Evolutionary conservation across 2,329 filamentous ascomycete genomes (phyloP), one percentile per base, ranked within the genome.

Genomic region (Emydomyces testavorans): DNA sequence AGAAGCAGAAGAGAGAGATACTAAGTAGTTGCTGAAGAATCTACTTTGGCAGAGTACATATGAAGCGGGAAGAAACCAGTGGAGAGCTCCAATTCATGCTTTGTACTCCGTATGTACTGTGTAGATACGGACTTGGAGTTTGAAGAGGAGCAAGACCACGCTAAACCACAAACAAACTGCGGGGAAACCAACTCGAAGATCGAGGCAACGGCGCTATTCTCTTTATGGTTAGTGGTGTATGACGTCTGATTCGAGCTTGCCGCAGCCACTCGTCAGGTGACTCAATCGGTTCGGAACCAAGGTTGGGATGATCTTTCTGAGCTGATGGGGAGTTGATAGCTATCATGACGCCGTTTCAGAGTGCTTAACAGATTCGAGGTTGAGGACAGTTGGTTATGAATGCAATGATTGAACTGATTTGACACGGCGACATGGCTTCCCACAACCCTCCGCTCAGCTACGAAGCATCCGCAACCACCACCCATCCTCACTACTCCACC

Each of bases 391-490:
- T n/a, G n/a, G n/a, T n/a, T n/a, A n/a, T n/a, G n/a, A n/a, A n/a
- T n/a, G n/a, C n/a, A n/a, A n/a, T n/a, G n/a, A n/a, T n/a, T n/a
- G n/a, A n/a, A n/a, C n/a, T n/a, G n/a, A 15, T 7, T 29, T 10
- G 5, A 18, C 8, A 10, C 11, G 46, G 53, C 55, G 40, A 42
- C 48, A 72, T 72, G 70, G 58, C 65, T 21, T 68, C 70, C 48
- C 56, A 81, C 53, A 77, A 83, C 62, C 80, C 82, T 54, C 80
- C 82, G 2, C 75, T 88, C 53, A 84, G 80, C 61, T 82, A 85
- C 64, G 82, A 87, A 65, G 77, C 82, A 50, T 89, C 85, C 5
- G 79, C 81, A 44, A 81, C 82, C 54, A 75, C 83, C 48, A 86
- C 79, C 37, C 74, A 88, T 65, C 83, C 81, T 53, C 79, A 82